These are phyloP conservation scores for Pichia sp. DNA, from an alignment of 1,139 yeast genomes.

Conservation along the genomic window DNA sequence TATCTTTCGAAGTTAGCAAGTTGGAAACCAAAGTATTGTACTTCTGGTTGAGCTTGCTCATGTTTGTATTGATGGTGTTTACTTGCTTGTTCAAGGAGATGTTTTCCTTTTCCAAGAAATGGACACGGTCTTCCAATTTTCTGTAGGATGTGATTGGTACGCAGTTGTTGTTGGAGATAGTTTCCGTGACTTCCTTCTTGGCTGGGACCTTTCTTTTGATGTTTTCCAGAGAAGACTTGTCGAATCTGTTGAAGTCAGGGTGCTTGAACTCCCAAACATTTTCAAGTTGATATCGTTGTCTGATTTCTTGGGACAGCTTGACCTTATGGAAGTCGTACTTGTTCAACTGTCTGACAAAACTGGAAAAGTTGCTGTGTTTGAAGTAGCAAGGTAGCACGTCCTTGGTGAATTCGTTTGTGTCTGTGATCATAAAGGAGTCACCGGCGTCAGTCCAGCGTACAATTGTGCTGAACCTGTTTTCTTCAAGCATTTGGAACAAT, in stretches of 20 bases:
- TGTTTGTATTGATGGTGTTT: constrained; percentile 17
- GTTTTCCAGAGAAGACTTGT: constrained; percentile 68
- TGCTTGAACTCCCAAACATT: constrained; percentile 95
- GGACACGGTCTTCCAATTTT: constrained; percentile 27
- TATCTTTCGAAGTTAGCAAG: constrained; percentile 51
- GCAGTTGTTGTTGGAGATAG: constrained; percentile 13
- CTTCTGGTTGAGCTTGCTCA: constrained; percentile 34
- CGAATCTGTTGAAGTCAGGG: constrained; percentile 77
- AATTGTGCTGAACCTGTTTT: constrained; percentile 64
- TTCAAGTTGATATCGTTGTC: constrained; percentile 55
- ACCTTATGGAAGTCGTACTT: constrained; percentile 98
- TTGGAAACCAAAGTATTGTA: constrained; percentile 66
- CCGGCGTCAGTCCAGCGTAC: constrained; percentile 86
- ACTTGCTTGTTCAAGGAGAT: constrained; percentile 18
- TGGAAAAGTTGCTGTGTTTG: constrained; percentile 91
- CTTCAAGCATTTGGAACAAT: constrained; percentile 80
- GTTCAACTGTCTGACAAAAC: constrained; percentile 91
- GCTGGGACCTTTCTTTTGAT: constrained; percentile 80
- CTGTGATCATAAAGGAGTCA: constrained; percentile 83
- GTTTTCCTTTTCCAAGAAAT: constrained; percentile 27
- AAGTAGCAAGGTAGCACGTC: constrained; percentile 85
- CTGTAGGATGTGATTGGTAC: constrained; percentile 26
- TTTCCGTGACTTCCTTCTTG: constrained; percentile 25
- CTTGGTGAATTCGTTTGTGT: constrained; percentile 86
- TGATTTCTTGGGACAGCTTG: constrained; percentile 36